Evolutionary conservation across 116 monocot genomes (phyloP), one percentile per base, ranked within the genome.

Genomic region (Posidonia oceanica): DNA sequence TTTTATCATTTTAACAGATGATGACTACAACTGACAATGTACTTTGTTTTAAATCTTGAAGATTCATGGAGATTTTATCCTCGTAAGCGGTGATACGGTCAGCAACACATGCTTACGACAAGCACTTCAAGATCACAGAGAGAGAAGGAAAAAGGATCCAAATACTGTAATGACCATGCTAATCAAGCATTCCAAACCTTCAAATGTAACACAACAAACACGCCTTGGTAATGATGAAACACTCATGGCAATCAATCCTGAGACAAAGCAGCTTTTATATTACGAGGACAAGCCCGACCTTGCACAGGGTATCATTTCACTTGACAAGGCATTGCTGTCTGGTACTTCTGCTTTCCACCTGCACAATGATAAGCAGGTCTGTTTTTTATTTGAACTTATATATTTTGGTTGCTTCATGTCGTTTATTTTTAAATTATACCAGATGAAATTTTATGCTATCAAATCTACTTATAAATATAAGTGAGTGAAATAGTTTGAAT

Each of bases 91-190:
- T 14, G 93, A 99, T 75, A 99, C 93, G 17, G 88, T 99, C 36
- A 93, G 93, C 80, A 99, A 93, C 72, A 82, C 83, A 82, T 86
- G 81, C 69, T 81, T 99, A 62, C 82, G 67, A 60, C 76, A 90
- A 64, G 93, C 88, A 37, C 88, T 99, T 75, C 71, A 84, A 51
- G 88, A 88, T 63, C 99, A 99, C 74, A 93, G 83, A 66, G 99
- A 99, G 54, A 86, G 99, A 79, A 85, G 86, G 66, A 99, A 93
- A 74, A 93, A 90, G 67, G 99, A 99, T 74, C 89, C 90, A 15
- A 86, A 81, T 76, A 88, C 93, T 71, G 75, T 99, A 21, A 99
- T 99, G 99, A 99, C 98, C 37, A 93, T 98, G 93, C 72, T 98
- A 67, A 80, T 98, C 59, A 88, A 86, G 55, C 86, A 82, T 40